Base-by-base conservation (phyloP, 1,284 basidiomycete species). In the Caloboletus inedulis region DNA sequence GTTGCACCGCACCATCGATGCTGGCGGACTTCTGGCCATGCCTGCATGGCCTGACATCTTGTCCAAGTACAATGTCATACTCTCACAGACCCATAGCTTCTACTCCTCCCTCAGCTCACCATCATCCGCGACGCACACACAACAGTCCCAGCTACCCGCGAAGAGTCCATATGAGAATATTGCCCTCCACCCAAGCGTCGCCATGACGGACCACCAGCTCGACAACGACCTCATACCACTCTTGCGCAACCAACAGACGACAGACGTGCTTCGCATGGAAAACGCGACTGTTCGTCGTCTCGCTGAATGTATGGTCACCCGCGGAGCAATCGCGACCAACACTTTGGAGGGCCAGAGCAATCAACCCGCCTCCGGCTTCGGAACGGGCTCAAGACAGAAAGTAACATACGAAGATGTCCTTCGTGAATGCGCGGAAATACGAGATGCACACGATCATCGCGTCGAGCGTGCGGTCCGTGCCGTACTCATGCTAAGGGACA, bases 1-100 rank as follows among this genome's bases (percentile, higher is more conserved):
- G 0, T 73, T 91, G 2, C 82, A 83, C 49, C 74, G 78, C 39
- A 84, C 79, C 4, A 72, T 91, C 55, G 84, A 89, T 55, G 74
- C 71, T 3, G 76, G 78, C 8, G 76, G 81, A 40, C 76, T 75
- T 44, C 72, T 69, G 14, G 61, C 59, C 21, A 87, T 89, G 80
- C 82, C 83, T 3, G 69, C 85, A 9, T 91, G 89, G 89, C 89
- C 88, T 1, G 89, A 91, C 61, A 81, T 91, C 46, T 75, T 91
- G 46, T 82, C 85, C 18, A 90, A 89, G 72, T 91, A 91, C 77
- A 90, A 84, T 59, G 76, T 89, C 53, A 76, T 91, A 27, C 77
- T 91, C 48, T 88, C 87, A 0, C 89, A 91, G 61, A 88, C 86
- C 0, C 86, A 88, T 62, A 85, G 77, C 59, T 80, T 91, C 59